Evolutionary conservation across 1,284 basidiomycete genomes (phyloP), one percentile per base, ranked within the genome.

Genomic region (Anthracocystis walkeri): DNA sequence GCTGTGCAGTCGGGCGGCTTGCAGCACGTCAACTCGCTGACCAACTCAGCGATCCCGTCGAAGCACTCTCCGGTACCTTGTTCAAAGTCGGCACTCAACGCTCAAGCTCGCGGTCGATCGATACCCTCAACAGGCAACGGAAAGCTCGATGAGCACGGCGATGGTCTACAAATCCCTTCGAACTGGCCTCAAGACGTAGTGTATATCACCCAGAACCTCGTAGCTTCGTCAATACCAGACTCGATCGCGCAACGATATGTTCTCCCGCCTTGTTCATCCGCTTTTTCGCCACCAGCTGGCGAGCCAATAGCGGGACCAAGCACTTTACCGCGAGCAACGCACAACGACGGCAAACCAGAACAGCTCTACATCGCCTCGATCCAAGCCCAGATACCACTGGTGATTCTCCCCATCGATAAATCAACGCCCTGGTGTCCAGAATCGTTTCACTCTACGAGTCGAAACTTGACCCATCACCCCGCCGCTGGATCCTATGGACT

Each of bases 401-500:
- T 44, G 35, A 70, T 75, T n/a, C 33, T 48, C 20, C 38, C 40
- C 0, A 59, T 75, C 14, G 61, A 70, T 48, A 21, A 45, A 18
- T 11, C 16, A 0, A 63, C 72, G 6, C 58, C 72, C 0, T 75
- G 60, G 61, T 41, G 41, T 50, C 53, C 62, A 7, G 66, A 65
- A 8, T 69, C 61, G 0, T 75, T 52, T 40, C 72, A 75, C 35
- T 69, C 72, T 4, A 69, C 57, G 20, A 62, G 58, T 18, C 62
- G 63, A 21, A 53, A 60, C 10, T 62, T 78, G n/a, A 59, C 23
- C 25, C 46, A 25, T 20, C 93, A 94, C 86, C 93, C 94, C 23
- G 92, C 93, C n/a, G 82, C 85, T 59, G 93, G 93, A 0, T 94
- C 97, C 82, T 87, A 86, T 75, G 94, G 94, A 0, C 88, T 97